Evolutionary conservation across 2,329 filamentous ascomycete species (phyloP), one percentile per base, ranked within the genome.

Genomic region (Apiospora phragmitis): DNA sequence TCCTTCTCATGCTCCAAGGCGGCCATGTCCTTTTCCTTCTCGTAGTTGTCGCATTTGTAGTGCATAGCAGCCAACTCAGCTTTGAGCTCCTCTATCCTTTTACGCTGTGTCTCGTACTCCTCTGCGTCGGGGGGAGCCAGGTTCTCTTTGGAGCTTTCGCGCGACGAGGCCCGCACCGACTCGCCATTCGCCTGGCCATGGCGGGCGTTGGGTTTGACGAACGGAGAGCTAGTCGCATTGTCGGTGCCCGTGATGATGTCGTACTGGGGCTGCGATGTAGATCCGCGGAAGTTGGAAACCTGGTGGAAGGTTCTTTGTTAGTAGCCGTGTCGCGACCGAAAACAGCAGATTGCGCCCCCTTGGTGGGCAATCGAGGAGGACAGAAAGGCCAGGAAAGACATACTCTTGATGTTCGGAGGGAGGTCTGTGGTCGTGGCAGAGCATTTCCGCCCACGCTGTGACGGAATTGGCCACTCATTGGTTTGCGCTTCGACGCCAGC

Each of bases 21-120:
- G 66, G 91, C 85, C 76, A 98, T 88, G 71, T 97, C 94, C 75
- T 93, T 92, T 78, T 98, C 95, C 75, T 97, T 94, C 76, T 95
- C 95, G 69, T 93, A 85, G 24, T 93, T 95, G 77, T 94, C 93
- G 74, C 97, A 87, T 71, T 95, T 94, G 83, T 98, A 99, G 72
- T 91, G 92, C 68, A 98, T 85, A 0, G 94, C 93, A 72, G 95
- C 96, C 55, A 98, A 86, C 81, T 98, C 94, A 1, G 95, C 94
- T 78, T 95, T 95, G 35, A 98, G 86, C 74, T 95, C 92, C 77
- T 98, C 95, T 71, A 87, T 88, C 45, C 84, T 84, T 70, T 83
- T 86, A 67, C 85, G 84, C 77, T 88, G 88, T 65, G 83, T 85
- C 77, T 90, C 88, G 77, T 89, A 89, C 70, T 87, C 85, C 71